Evolutionary conservation across 192 early-diverging fungal genomes (phyloP), one percentile per base, ranked within the genome.

Genomic region (Kickxella alabastrina): DNA sequence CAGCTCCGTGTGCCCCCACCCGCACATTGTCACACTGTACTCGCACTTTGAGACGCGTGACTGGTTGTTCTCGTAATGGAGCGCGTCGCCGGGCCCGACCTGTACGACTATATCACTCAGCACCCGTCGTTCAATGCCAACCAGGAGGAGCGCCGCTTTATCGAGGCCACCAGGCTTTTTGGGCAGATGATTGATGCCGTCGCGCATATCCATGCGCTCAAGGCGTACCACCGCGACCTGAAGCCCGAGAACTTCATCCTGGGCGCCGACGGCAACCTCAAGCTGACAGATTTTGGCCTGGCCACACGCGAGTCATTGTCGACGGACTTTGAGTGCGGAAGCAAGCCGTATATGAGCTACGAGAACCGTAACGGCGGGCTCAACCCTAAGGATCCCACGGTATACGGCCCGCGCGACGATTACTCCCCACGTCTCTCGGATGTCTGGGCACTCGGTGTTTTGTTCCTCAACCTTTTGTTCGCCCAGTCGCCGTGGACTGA

Each of bases 251-350:
- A 89, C 68, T 76, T 79, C 51, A 85, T 89, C 36, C 58, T 87
- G 2, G 80, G 81, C 50, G 78, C 78, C 14, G 80, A 84, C 17
- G 78, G 75, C 3, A 81, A 80, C 25, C 57, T 93, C 43, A 93
- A 92, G 71, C 76, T 95, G 13, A 87, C 89, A 9, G 93, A 95
- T 79, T 95, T 95, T 85, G 93, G 93, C 6, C 83, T 95, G 26
- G 87, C 93, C 15, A 95, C 93, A 32, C 82, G 73, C 48, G 84
- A 91, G 42, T 77, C 79, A 35, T 75, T 84, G 39, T 91, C 90
- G 12, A 79, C 59, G 29, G 93, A 93, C 56, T 88, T 89, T 82
- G 92, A 92, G 36, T 93, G 91, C 63, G 93, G 93, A 27, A 85
- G 81, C 48, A 75, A 79, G 44, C 78, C 85, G 3, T 89, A 89